Evolutionary conservation across 2,329 filamentous ascomycete species (phyloP).

Genomic region (Fusarium hainanense): DNA sequence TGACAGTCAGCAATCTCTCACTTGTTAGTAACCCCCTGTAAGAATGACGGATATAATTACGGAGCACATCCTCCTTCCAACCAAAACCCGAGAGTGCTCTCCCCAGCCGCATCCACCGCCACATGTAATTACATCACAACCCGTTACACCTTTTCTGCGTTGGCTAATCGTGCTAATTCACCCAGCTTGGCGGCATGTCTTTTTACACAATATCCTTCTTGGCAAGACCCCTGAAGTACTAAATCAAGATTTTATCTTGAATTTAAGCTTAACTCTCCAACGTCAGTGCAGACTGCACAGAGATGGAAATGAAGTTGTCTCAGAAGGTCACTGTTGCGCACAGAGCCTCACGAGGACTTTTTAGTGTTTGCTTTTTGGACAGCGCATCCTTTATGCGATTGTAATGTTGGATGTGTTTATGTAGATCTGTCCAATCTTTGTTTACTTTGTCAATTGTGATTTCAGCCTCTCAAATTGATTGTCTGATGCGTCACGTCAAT

Average conservation of each 20-base stretch:
- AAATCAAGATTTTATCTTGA: not conserved
- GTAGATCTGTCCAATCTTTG: not conserved
- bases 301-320: not conserved
- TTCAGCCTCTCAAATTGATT: not conserved
- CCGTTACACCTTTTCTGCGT: not conserved
- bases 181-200: not conserved
- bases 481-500: not conserved
- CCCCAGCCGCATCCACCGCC: not conserved
- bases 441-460: not conserved
- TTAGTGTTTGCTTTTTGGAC: not conserved
- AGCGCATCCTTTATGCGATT: not conserved
- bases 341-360: too few species aligned
- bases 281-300: not conserved
- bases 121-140: not conserved
- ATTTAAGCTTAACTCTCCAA: not conserved
- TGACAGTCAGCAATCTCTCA: not conserved
- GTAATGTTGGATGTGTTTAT: not conserved
- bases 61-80: not conserved
- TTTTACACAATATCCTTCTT: not conserved
- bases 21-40: not conserved
- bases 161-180: not conserved
- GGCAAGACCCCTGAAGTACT: not conserved
- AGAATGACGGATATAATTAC: constrained; percentile 2
- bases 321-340: not conserved
- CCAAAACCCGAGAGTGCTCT: not conserved